Evolutionary conservation across 306 rosid genomes (phyloP), one percentile per base, ranked within the genome.

Genomic region (Phaseolus lunatus): DNA sequence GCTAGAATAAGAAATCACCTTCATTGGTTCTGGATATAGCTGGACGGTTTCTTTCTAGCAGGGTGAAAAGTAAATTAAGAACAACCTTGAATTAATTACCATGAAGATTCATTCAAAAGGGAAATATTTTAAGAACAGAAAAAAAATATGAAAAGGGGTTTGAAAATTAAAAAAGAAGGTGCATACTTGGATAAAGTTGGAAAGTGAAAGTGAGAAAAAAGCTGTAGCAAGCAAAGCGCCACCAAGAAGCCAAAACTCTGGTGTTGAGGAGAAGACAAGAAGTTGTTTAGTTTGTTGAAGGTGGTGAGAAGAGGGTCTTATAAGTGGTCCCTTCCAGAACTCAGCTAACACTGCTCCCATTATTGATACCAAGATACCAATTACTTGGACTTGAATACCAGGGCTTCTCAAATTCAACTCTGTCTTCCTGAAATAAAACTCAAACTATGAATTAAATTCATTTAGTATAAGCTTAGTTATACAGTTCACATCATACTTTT

Each of bases 191-290:
- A 94, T 67, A 12, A 82, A 80, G 81, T 81, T 91, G 88, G 87
- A 87, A 65, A 91, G 20, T 26, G 94, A 76, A 59, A 85, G 75
- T 14, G 91, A 90, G 65, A 94, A 73, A 39, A 89, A 80, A 70
- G 97, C 80, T 49, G 86, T 72, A 77, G 83, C 91, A 54, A 90
- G 85, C 59, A 91, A 79, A 79, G 85, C 39, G 53, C 98, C 98
- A 78, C 96, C 97, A 47, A 89, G 81, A 81, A 78, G 45, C 97
- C 97, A 94, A 65, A 84, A 86, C 13, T 91, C 96, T 1, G 91
- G 87, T 10, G 81, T 62, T 49, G 93, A 84, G 20, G 94, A 86
- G 88, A 88, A 89, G 22, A 89, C 70, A 16, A 89, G 70, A 64
- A 78, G 77, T 70, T 78, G 84, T 29, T 85, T 84, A 44, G 75